These are phyloP conservation scores for Blattamonas nauphoetae DNA, from an alignment of 78 protist genomes.

Conservation along the genomic window DNA sequence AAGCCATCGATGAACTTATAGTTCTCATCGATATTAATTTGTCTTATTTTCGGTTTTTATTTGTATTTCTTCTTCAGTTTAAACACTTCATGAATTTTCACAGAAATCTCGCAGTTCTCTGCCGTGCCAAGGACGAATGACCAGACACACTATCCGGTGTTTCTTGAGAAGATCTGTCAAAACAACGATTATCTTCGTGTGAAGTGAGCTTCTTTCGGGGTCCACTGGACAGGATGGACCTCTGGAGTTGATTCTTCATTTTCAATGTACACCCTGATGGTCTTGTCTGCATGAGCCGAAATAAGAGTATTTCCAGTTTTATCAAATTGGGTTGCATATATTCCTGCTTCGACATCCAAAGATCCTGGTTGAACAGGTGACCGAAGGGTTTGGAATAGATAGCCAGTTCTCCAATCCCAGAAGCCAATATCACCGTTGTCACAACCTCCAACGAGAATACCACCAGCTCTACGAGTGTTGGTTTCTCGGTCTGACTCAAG, in stretches of 20 bases:
- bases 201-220: too few relatives aligned
- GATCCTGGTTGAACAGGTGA: conserved; percentile 69
- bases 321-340: conserved; percentile 59
- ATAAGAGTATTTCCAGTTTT: conserved; percentile 70
- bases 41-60: too few relatives aligned
- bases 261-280: conserved; percentile 59
- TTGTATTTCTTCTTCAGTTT: too few relatives aligned
- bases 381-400: conserved; percentile 64
- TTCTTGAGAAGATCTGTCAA: too few relatives aligned
- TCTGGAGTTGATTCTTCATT: conserved; percentile 23
- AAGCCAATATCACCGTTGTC: conserved; percentile 77
- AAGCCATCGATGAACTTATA: too few relatives aligned
- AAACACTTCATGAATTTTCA: too few relatives aligned
- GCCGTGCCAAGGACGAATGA: too few relatives aligned
- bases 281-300: conserved; percentile 90
- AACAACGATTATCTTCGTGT: too few relatives aligned
- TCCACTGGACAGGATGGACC: conserved; percentile 21
- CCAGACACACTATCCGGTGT: too few relatives aligned
- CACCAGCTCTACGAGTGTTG: not conserved
- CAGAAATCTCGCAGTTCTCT: too few relatives aligned
- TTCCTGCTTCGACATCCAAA: conserved; percentile 31
- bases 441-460: not conserved
- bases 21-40: too few relatives aligned
- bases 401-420: conserved; percentile 89
- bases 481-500: conserved; percentile 32